phyloP scores from a whole-genome alignment of 257 asterid species.

The Gentiana straminea region DNA sequence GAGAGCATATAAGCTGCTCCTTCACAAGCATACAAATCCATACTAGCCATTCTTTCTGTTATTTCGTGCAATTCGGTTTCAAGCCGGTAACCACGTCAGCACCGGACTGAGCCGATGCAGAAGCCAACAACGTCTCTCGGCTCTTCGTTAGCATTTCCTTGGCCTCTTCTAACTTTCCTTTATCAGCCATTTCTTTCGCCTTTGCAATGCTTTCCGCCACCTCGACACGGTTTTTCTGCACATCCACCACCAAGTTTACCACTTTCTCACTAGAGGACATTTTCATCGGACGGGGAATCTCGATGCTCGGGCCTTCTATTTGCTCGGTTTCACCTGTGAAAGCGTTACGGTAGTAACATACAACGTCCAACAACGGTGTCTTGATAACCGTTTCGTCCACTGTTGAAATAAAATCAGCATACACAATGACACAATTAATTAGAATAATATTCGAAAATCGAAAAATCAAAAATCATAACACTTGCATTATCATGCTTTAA shows the following conservation, averaged over 20 bases:
- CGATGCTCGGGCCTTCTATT: slow-evolving; percentile 12
- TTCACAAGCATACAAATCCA: slow-evolving; percentile 14
- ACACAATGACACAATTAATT: background rate
- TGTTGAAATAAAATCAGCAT: background rate
- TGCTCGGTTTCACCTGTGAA: slow-evolving; percentile 11
- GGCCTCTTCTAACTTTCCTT: slow-evolving; percentile 31
- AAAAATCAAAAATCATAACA: too few species aligned
- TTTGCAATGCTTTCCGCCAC: slow-evolving; percentile 27
- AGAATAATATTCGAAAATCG: too few species aligned
- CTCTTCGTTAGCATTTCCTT: slow-evolving; percentile 9
- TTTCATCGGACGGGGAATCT: slow-evolving; percentile 22
- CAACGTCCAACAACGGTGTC: background rate
- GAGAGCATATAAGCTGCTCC: slow-evolving; percentile 33
- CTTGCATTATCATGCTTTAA: too few species aligned
- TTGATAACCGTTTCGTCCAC: background rate
- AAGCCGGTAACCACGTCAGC: slow-evolving; percentile 20
- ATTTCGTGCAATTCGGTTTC: slow-evolving; percentile 27
- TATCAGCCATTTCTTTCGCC: slow-evolving; percentile 32
- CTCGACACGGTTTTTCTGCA: slow-evolving; percentile 28
- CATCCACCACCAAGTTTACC: slow-evolving; percentile 30
- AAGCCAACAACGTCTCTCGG: slow-evolving; percentile 9
- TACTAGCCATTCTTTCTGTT: slow-evolving; percentile 23
- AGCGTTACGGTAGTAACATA: background rate
- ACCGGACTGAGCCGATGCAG: slow-evolving; percentile 24
- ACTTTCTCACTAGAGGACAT: slow-evolving; percentile 5